Percentiles rank a stretch among this genome's conserved stretches.
These are phyloP conservation scores for Nicotiana tabacum DNA, from an alignment of 257 asterid genomes.

Conservation along the genomic window DNA sequence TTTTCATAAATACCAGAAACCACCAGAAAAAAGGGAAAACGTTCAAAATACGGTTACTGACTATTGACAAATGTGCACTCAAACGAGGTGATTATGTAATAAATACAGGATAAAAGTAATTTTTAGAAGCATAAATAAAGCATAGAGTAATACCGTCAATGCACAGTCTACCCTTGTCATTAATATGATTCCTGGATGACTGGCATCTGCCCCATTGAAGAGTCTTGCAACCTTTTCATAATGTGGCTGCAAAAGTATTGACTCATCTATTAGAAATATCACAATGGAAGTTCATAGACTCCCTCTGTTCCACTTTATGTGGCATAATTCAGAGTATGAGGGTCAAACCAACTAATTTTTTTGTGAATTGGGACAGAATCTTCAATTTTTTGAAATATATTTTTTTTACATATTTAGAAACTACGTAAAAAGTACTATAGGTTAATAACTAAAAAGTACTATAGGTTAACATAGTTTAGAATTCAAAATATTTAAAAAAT, in stretches of 20 bases:
- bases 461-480: too few species aligned
- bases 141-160: constrained; percentile 9
- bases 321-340: too few species aligned
- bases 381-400: too few species aligned
- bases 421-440: too few species aligned
- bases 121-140: not conserved
- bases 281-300: not conserved
- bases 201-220: constrained; percentile 20
- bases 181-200: constrained; percentile 18
- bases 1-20: not conserved
- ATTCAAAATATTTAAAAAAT: too few species aligned
- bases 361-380: too few species aligned
- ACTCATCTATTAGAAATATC: constrained; percentile 23
- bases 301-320: too few species aligned
- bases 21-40: not conserved
- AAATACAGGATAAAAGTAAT: not conserved
- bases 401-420: too few species aligned
- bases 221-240: constrained; percentile 23
- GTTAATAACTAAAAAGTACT: too few species aligned
- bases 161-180: constrained; percentile 22
- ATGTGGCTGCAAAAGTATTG: constrained; percentile 17
- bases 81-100: not conserved
- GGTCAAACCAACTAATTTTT: too few species aligned
- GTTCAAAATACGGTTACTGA: not conserved
- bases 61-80: not conserved